Percentiles rank a stretch among this genome's conserved stretches.
Evolutionary conservation across 2,329 filamentous ascomycete species (phyloP).

Genomic region (Aureobasidium sp.): DNA sequence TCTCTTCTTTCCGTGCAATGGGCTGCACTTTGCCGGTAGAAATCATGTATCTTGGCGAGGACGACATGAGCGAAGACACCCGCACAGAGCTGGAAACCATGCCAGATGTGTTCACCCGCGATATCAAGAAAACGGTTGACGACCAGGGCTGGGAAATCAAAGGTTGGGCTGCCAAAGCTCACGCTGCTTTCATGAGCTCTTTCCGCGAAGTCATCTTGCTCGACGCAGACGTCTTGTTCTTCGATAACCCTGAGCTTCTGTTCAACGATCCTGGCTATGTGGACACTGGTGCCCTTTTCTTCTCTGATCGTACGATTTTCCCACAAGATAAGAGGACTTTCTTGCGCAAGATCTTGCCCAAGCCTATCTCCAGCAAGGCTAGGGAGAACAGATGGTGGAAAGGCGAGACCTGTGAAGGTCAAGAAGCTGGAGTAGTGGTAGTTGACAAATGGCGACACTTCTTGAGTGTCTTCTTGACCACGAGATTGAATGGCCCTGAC

Average conservation of each 20-base stretch:
- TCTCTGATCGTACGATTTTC: conserved; percentile 39
- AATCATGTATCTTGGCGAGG: conserved; percentile 38
- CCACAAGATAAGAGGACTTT: conserved; percentile 33
- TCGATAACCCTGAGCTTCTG: conserved; percentile 36
- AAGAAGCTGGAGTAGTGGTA: conserved; percentile 42
- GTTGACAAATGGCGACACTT: conserved; percentile 43
- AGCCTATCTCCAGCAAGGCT: conserved; percentile 36
- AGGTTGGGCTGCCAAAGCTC: conserved; percentile 44
- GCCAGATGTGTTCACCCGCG: conserved; percentile 38
- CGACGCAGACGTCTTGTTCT: conserved; percentile 40
- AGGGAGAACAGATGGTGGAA: conserved; percentile 34
- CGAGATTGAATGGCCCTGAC: conserved; percentile 39
- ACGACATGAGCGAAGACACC: conserved; percentile 38
- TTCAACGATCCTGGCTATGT: conserved; percentile 38
- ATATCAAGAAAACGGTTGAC: conserved; percentile 39
- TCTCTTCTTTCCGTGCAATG: conserved; percentile 32
- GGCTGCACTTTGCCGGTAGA: conserved; percentile 36
- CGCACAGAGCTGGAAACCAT: conserved; percentile 37
- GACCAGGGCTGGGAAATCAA: conserved; percentile 38
- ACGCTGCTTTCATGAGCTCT: conserved; percentile 40
- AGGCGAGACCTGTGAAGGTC: conserved; percentile 33
- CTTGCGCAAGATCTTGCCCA: conserved; percentile 38
- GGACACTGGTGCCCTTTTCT: conserved; percentile 40
- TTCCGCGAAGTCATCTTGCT: conserved; percentile 44
- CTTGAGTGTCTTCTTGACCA: conserved; percentile 36